These are phyloP conservation scores for Punica granatum DNA, from an alignment of 345 rosid genomes.

Conservation along the genomic window DNA sequence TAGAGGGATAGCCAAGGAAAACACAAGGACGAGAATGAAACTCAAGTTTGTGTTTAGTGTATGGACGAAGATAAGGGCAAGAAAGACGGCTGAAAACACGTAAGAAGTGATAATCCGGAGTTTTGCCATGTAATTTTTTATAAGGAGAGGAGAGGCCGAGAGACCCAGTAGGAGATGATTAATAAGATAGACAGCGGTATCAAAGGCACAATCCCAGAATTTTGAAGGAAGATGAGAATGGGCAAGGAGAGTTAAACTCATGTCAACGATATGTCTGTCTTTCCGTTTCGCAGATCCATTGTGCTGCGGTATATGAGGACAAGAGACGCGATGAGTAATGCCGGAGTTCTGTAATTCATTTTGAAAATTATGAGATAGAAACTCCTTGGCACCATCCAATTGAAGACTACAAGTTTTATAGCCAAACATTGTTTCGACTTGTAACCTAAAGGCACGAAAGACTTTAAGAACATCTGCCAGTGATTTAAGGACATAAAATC, in stretches of 20 bases:
- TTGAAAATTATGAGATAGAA: neutral
- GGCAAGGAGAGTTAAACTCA: neutral
- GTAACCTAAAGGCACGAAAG: neutral
- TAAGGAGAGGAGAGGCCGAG: neutral
- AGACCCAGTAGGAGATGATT: neutral
- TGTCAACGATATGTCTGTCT: neutral
- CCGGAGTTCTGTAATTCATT: neutral
- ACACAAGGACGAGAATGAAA: neutral
- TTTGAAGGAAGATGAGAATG: neutral
- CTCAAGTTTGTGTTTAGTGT: neutral
- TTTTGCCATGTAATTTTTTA: slow-evolving; percentile 2
- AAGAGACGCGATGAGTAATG: neutral
- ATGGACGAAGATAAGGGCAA: neutral
- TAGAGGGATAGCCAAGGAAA: neutral
- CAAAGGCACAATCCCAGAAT: neutral
- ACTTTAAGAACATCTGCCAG: neutral
- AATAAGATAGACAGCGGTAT: neutral
- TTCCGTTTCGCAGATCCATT: neutral
- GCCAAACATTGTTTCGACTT: neutral
- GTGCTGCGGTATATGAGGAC: neutral
- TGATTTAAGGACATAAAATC: neutral
- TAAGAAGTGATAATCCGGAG: neutral
- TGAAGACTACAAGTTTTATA: neutral
- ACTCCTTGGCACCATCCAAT: neutral
- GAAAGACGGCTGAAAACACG: neutral